A percentile compares a stretch with the other conserved stretches of the same genome.
phyloP scores from a whole-genome alignment of 768 basidiomycete species.

The Ephemerocybe angulata region DNA sequence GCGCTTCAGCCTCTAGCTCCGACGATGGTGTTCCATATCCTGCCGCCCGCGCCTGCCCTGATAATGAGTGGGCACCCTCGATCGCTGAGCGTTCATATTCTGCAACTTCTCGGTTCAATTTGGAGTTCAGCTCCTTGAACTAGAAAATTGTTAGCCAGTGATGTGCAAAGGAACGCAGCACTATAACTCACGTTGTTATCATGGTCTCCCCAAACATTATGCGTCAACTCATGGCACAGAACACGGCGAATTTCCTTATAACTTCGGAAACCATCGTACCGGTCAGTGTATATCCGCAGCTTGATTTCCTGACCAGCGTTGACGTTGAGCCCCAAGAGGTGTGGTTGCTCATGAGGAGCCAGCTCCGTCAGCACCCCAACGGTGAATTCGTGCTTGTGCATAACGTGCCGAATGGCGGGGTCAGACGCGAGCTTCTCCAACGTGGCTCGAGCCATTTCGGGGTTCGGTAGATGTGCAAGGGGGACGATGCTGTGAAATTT shows the following conservation, averaged over 20 bases:
- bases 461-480: slow-evolving; percentile 61
- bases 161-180: no score
- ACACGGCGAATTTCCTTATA: slow-evolving; percentile 65
- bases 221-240: slow-evolving; percentile 73
- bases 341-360: slow-evolving; percentile 72
- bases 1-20: slow-evolving; percentile 54
- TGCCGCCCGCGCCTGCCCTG: slow-evolving; percentile 29
- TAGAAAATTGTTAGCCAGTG: slow-evolving; percentile 18
- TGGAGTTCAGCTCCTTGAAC: slow-evolving; percentile 77
- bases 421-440: slow-evolving; percentile 63
- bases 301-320: slow-evolving; percentile 62
- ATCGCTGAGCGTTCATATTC: slow-evolving; percentile 57
- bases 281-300: slow-evolving; percentile 64
- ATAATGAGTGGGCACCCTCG: slow-evolving; percentile 54
- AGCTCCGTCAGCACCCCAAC: slow-evolving; percentile 73
- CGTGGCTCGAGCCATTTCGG: slow-evolving; percentile 50
- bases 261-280: slow-evolving; percentile 66
- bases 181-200: slow-evolving; percentile 62
- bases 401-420: slow-evolving; percentile 65
- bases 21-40: slow-evolving; percentile 34
- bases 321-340: slow-evolving; percentile 65
- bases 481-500: slow-evolving; percentile 65
- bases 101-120: slow-evolving; percentile 67
- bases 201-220: slow-evolving; percentile 72
- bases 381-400: slow-evolving; percentile 65